Base-by-base conservation (phyloP, 1,284 basidiomycete species). In the Pseudozyma hubeiensis region DNA sequence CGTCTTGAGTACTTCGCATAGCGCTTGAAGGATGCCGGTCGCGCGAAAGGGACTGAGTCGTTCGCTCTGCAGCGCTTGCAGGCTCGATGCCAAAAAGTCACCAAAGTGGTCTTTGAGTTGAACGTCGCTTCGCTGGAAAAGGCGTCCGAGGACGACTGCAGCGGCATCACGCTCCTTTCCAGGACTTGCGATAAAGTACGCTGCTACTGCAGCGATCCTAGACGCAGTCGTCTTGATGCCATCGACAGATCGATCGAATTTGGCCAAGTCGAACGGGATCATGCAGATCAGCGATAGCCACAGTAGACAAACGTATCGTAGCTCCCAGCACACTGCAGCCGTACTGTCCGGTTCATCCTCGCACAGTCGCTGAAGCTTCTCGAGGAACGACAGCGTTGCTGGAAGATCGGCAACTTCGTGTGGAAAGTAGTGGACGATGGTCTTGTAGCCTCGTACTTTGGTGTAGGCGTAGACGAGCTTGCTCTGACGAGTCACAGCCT, bases 211-310 rank as follows among this genome's bases (percentile, higher is more conserved):
- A 73, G 93, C 90, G 8, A 95, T 81, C 84, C 37, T 84, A 75
- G 61, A 78, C 69, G n/a, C 89, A 87, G 37, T 90, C 89, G 71
- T 49, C 1, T 64, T 60, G 16, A 64, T 52, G 45, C 13, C 30
- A 2, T 53, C 86, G 11, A 81, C 83, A 54, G 90, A 88, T n/a
- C 73, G 55, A 79, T 94, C 92, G 57, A 97, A 93, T 66, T 93
- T 92, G 16, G 89, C 87, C 48, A 99, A 87, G 81, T 93, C 90
- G 83, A 99, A 99, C 0, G 97, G 97, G 19, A 98, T 91, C 86
- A 93, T 94, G 85, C 92, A 92, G 53, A 98, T 91, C 16, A 99
- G 88, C 16, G 93, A 93, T 11, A 99, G 88, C 96, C 97, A 99
- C 3, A 98, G 87, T 5, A 99, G 87, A 24, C 93, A 87, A 14